Conservation (phyloP, 805 yeast species). For the Hanseniaspora nectarophila region DNA sequence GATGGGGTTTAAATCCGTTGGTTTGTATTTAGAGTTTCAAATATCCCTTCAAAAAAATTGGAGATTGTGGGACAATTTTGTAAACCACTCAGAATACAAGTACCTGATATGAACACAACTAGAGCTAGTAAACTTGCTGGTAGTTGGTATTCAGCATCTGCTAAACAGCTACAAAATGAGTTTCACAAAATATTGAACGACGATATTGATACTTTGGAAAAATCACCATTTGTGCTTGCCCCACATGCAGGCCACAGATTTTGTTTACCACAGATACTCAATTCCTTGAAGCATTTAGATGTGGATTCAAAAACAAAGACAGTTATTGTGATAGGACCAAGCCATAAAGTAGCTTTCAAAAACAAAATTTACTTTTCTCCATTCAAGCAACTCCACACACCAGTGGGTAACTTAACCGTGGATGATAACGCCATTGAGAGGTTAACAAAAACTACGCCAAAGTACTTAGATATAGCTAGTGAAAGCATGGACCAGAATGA, state of each 20-base stretch:
- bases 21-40: neutral
- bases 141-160: conserved; percentile 61
- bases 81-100: too few relatives aligned
- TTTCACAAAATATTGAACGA: conserved; percentile 32
- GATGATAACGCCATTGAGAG: conserved; percentile 39
- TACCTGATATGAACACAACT: conserved; percentile 19
- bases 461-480: conserved; percentile 45
- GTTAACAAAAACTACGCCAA: conserved; percentile 29
- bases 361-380: conserved; percentile 44
- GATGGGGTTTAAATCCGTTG: neutral
- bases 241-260: conserved; percentile 86
- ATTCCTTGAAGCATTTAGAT: conserved; percentile 65
- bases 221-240: conserved; percentile 31
- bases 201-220: conserved; percentile 16
- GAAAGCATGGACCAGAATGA: conserved; percentile 61
- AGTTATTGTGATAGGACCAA: conserved; percentile 79
- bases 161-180: conserved; percentile 21
- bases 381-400: conserved; percentile 58
- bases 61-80: too few relatives aligned
- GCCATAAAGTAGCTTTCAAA: conserved; percentile 75
- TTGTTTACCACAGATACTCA: conserved; percentile 66
- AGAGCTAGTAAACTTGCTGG: conserved; percentile 84
- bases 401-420: conserved; percentile 62
- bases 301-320: conserved; percentile 35
- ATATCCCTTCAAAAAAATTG: neutral